Base-by-base conservation (phyloP, 2,329 filamentous ascomycete species). In the Gnomoniopsis smithogilvyi region DNA sequence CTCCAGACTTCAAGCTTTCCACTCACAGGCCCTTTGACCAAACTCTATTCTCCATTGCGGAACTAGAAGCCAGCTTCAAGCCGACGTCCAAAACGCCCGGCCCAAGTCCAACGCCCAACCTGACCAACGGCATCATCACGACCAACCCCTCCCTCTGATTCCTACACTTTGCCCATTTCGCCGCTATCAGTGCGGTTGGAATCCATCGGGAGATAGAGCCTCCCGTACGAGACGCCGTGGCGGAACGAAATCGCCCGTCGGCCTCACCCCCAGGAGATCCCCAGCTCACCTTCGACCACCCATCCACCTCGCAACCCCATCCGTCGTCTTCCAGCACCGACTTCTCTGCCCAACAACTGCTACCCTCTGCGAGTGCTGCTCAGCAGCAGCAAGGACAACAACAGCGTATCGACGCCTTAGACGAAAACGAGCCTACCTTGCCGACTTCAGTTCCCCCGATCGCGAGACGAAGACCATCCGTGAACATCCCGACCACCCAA, bases 241-340 rank as follows among this genome's bases (percentile, higher is more conserved):
- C 88, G 82, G 82, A 89, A 84, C 82, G 85, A 79, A 78, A 70
- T 72, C 78, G 82, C 75, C 78, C 76, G 72, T 74, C 76, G 62
- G 33, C 21, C 46, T 65, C 67, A 38, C 52, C 56, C 73, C 73
- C 68, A 66, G 66, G 72, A 74, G 73, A 76, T 75, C 78, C 83
- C 81, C 83, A 81, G 81, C 78, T 81, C 84, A 79, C 81, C 79
- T 77, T 88, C 84, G 87, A 87, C 86, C 75, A 81, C 80, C 82
- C 84, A 80, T 74, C 81, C 76, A 80, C 77, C 72, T 80, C 83
- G 80, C 81, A 76, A 66, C 73, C 76, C 74, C 73, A 78, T 67
- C 72, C 76, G 69, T 73, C 74, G 73, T 69, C 81, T 74, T 70
- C 78, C 69, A 77, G 73, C 76, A 75, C 75, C 67, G 72, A 71